Percentiles rank a stretch among this genome's conserved stretches.
Evolutionary conservation across 2,329 filamentous ascomycete genomes (phyloP).

Genomic region (Botrytis elliptica): DNA sequence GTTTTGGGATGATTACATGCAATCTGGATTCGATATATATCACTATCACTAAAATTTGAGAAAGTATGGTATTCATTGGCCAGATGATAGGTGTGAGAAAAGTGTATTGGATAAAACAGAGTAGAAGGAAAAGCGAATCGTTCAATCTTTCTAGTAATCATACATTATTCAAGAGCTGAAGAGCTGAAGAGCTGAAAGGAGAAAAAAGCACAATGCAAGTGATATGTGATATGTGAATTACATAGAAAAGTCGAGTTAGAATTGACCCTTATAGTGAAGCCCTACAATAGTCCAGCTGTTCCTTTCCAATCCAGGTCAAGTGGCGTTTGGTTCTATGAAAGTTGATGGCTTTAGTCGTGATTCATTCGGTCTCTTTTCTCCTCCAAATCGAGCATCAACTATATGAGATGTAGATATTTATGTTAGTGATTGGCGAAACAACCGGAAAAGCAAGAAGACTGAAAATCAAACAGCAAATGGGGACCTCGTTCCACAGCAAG

Average conservation of each 20-base stretch:
- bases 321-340: neutral
- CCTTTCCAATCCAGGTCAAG: neutral
- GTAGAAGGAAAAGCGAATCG: neutral
- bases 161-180: too few species aligned
- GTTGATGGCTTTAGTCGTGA: neutral
- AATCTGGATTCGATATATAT: neutral
- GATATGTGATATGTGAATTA: too few species aligned
- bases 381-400: neutral
- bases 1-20: neutral
- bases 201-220: too few species aligned
- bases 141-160: too few species aligned
- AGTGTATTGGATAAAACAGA: neutral
- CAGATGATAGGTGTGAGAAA: neutral
- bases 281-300: too few species aligned
- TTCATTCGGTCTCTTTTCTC: neutral
- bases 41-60: neutral
- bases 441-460: neutral
- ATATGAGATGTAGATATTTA: too few species aligned
- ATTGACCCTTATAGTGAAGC: too few species aligned
- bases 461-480: neutral
- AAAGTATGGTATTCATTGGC: neutral
- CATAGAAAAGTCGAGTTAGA: neutral
- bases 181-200: too few species aligned
- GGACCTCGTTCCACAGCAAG: too few species aligned
- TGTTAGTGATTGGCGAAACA: neutral